Conservation (phyloP, 257 asterid genomes). For the Plantago ovata region DNA sequence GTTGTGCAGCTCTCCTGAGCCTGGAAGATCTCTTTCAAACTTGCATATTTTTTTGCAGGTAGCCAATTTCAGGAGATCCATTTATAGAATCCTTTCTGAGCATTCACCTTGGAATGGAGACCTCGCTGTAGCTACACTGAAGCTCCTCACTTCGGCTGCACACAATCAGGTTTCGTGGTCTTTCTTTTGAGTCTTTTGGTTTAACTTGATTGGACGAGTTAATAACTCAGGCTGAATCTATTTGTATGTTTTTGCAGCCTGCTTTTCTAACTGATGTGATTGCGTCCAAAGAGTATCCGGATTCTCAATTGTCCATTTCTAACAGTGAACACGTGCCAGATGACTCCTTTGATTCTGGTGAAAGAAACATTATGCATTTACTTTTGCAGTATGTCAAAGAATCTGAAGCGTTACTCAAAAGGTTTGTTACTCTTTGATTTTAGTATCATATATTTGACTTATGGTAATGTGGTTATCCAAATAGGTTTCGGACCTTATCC, state of each 20-base stretch:
- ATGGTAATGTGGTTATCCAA: too few species aligned
- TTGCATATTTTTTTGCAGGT: slow-evolving; percentile 49
- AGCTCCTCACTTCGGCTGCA: slow-evolving; percentile 74
- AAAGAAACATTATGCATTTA: slow-evolving; percentile 39
- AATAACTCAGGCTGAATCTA: background rate
- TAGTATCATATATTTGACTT: too few species aligned
- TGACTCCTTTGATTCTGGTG: slow-evolving; percentile 33
- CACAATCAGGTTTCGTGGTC: slow-evolving; percentile 55
- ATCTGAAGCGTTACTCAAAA: slow-evolving; percentile 55
- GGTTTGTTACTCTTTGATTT: slow-evolving; percentile 34
- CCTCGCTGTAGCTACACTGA: slow-evolving; percentile 51
- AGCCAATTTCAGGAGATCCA: slow-evolving; percentile 48
- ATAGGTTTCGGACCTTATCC: too few species aligned
- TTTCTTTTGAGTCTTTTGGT: slow-evolving; percentile 15
- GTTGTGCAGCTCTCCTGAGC: slow-evolving; percentile 17
- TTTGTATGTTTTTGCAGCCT: slow-evolving; percentile 43
- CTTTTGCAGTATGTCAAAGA: slow-evolving; percentile 47
- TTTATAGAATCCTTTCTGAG: slow-evolving; percentile 54
- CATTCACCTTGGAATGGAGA: slow-evolving; percentile 59
- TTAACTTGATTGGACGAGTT: slow-evolving; percentile 6
- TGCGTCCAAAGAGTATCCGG: slow-evolving; percentile 33
- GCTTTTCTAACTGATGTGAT: slow-evolving; percentile 69
- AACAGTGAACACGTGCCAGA: slow-evolving; percentile 30
- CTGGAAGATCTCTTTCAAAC: slow-evolving; percentile 17
- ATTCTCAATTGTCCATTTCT: slow-evolving; percentile 28